These are phyloP conservation scores for Porphyrellus cyaneotinctus DNA, from an alignment of 768 basidiomycete species.

Conservation along the genomic window DNA sequence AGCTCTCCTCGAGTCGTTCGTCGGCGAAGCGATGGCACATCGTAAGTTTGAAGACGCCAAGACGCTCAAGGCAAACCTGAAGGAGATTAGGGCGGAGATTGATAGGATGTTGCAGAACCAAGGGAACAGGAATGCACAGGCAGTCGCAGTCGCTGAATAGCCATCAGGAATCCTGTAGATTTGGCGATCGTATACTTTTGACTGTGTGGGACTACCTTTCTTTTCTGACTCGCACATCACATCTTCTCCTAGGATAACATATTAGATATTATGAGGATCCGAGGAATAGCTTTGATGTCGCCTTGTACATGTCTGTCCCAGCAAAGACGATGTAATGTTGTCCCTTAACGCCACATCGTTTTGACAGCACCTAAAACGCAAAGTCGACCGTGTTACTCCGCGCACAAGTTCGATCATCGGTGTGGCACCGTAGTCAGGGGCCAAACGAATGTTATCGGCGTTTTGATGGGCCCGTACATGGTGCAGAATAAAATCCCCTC, in stretches of 20 bases:
- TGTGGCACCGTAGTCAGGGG: too few species aligned
- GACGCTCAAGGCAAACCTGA: slow-evolving; percentile 72
- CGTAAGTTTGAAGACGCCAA: slow-evolving; percentile 96
- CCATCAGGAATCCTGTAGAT: neutral
- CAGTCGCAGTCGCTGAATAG: neutral
- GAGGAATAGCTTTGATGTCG: neutral
- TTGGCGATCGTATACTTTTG: neutral
- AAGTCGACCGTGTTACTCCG: too few species aligned
- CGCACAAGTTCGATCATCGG: too few species aligned
- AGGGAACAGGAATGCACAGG: slow-evolving; percentile 1
- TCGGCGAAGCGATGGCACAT: slow-evolving; percentile 84
- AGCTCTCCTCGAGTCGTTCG: slow-evolving; percentile 81
- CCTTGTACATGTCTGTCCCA: neutral
- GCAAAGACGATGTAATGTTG: too few species aligned
- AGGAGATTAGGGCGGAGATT: slow-evolving; percentile 83
- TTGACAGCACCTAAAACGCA: too few species aligned
- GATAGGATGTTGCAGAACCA: slow-evolving; percentile 52
- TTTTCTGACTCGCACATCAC: neutral
- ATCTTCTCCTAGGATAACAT: neutral
- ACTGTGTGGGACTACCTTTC: neutral
- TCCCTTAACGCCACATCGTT: too few species aligned
- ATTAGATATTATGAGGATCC: slow-evolving; percentile 4
- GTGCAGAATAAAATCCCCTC: too few species aligned
- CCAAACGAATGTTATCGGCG: too few species aligned
- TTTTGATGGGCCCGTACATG: too few species aligned